phyloP scores from a whole-genome alignment of 108 stramenopile species.

The Cyclotella atomus region DNA sequence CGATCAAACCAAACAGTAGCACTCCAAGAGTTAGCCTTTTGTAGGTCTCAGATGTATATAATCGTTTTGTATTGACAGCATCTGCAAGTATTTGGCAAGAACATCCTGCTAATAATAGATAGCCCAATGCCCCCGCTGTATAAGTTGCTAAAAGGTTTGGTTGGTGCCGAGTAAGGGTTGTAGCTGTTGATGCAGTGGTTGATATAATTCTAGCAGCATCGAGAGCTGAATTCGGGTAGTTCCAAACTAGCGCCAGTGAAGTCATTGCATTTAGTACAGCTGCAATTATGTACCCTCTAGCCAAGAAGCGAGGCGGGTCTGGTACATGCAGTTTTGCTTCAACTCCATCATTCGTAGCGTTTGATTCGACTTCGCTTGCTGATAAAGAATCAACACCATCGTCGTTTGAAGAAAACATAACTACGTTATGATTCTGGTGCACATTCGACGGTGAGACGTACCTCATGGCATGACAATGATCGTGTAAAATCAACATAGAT shows the following conservation, averaged over 20 bases:
- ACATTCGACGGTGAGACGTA: too few species aligned
- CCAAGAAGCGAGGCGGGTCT: conserved; percentile 22
- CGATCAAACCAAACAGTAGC: conserved; percentile 29
- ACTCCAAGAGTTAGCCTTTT: conserved; percentile 36
- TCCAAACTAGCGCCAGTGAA: conserved; percentile 2
- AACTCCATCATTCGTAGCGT: background rate
- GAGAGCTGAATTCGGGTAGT: background rate
- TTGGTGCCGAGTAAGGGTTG: conserved; percentile 9
- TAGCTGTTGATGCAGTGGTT: background rate
- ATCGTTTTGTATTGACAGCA: conserved; percentile 10
- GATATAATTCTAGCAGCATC: background rate
- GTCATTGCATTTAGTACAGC: conserved; percentile 3
- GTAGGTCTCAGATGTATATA: conserved; percentile 34
- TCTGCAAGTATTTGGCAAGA: conserved; percentile 29
- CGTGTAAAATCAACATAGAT: too few species aligned
- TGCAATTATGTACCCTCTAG: conserved; percentile 14
- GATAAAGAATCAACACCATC: background rate
- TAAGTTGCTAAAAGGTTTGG: conserved; percentile 33
- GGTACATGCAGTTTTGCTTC: too few species aligned
- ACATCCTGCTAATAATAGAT: conserved; percentile 30
- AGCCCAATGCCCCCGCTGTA: conserved; percentile 24
- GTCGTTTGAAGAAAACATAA: too few species aligned
- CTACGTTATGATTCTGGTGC: too few species aligned
- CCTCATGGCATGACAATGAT: too few species aligned
- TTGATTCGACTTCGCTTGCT: background rate